Percentiles rank a stretch among this genome's conserved stretches.
Evolutionary conservation across 768 basidiomycete genomes (phyloP).

Genomic region (Suillus paluster): DNA sequence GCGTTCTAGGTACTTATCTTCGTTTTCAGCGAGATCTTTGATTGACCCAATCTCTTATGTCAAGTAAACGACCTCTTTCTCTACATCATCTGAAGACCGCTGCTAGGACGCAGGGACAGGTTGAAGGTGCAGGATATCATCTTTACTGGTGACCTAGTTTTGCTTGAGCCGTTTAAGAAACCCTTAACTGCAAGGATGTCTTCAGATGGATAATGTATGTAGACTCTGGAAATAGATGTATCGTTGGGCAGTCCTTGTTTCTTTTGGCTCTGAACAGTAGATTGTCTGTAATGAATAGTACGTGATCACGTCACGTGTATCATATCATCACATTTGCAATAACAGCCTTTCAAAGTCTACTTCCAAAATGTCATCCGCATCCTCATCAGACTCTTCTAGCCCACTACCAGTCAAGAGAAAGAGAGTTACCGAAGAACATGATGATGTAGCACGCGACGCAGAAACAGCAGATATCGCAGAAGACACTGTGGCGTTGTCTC

Average conservation of each 20-base stretch:
- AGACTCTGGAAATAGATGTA: neutral
- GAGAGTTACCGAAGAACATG: conserved; percentile 20
- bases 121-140: conserved; percentile 6
- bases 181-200: neutral
- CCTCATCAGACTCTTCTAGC: conserved; percentile 38
- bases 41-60: neutral
- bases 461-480: conserved; percentile 16
- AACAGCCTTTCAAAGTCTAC: neutral
- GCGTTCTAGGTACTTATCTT: neutral
- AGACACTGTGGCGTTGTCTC: conserved; percentile 66
- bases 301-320: neutral
- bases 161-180: neutral
- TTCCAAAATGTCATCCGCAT: conserved; percentile 21
- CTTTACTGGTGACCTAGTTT: neutral
- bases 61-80: conserved; percentile 5
- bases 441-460: conserved; percentile 20
- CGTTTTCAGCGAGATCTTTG: neutral
- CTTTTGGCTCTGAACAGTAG: neutral
- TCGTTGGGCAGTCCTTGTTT: neutral
- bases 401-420: conserved; percentile 34
- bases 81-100: neutral
- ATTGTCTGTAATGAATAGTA: no score
- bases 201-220: neutral
- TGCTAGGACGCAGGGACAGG: neutral
- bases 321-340: neutral